Evolutionary conservation across 164 flowering plant genomes (phyloP).

Genomic region (Protea cynaroides): DNA sequence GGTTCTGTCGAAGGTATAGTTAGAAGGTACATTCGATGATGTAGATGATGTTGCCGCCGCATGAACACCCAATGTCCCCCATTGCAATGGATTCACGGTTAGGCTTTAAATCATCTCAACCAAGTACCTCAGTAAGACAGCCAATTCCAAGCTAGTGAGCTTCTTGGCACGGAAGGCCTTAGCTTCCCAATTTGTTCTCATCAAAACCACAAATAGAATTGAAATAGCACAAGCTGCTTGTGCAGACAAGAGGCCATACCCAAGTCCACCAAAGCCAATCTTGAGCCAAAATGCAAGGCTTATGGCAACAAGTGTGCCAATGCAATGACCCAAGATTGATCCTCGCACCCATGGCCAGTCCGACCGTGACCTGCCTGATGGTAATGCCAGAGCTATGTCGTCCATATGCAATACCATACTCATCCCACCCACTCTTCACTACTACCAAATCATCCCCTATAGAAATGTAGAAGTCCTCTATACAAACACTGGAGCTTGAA

Average conservation of each 20-base stretch:
- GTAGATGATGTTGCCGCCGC: too few relatives aligned
- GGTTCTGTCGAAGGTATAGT: too few relatives aligned
- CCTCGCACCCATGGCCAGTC: too few relatives aligned
- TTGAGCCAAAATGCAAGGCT: conserved; percentile 62
- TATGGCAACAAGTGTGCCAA: conserved; percentile 88
- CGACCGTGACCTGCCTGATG: conserved; percentile 75
- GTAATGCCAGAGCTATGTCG: conserved; percentile 68
- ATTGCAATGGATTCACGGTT: too few relatives aligned
- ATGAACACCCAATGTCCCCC: too few relatives aligned
- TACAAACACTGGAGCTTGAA: conserved; percentile 86
- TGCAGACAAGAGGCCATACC: conserved; percentile 83
- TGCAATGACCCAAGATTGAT: conserved; percentile 76
- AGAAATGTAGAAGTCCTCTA: conserved; percentile 80
- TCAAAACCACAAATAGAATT: conserved; percentile 49
- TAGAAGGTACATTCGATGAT: too few relatives aligned
- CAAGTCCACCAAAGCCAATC: conserved; percentile 75
- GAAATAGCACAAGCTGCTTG: conserved; percentile 75
- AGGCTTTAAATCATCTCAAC: too few relatives aligned
- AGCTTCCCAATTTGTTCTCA: conserved; percentile 72
- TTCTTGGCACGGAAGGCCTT: conserved; percentile 63
- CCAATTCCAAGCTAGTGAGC: conserved; percentile 50
- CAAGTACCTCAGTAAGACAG: too few relatives aligned
- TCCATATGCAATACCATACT: conserved; percentile 78
- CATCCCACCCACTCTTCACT: conserved; percentile 98
- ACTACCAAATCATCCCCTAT: conserved; percentile 89